These are phyloP conservation scores for Colletotrichum australisinense DNA, from an alignment of 2,329 filamentous ascomycete species.

Conservation along the genomic window DNA sequence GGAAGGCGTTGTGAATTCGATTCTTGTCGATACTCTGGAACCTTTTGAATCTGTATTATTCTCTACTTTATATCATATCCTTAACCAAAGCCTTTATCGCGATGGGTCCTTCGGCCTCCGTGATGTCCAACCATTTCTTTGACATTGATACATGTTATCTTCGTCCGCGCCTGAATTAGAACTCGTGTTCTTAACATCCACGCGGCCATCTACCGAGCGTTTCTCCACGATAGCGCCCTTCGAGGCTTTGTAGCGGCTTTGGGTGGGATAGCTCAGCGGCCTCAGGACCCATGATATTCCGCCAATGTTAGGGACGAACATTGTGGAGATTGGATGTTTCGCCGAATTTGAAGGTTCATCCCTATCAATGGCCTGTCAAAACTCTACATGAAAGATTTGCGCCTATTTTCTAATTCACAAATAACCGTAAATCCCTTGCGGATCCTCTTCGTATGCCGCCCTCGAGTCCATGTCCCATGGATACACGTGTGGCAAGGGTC, in stretches of 20 bases:
- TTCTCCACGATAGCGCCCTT: neutral
- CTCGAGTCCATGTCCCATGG: neutral
- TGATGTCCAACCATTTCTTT: rapidly evolving
- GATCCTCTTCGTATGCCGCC: neutral
- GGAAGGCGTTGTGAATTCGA: neutral
- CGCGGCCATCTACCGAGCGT: neutral
- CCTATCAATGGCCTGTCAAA: neutral
- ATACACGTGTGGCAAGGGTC: neutral
- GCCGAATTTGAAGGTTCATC: neutral
- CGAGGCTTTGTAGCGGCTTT: neutral
- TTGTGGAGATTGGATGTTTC: neutral
- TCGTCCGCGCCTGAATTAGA: neutral
- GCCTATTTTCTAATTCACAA: neutral
- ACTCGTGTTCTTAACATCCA: neutral
- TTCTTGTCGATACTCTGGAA: neutral
- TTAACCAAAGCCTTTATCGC: neutral
- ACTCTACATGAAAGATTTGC: rapidly evolving
- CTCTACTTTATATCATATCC: neutral
- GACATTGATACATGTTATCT: neutral
- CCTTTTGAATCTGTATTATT: neutral
- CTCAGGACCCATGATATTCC: neutral
- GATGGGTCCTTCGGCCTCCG: neutral
- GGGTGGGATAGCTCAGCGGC: neutral
- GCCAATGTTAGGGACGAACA: neutral
- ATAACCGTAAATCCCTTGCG: neutral